Evolutionary conservation across 768 basidiomycete species (phyloP), one percentile per base, ranked within the genome.

Genomic region (Leccinum disarticulatum): DNA sequence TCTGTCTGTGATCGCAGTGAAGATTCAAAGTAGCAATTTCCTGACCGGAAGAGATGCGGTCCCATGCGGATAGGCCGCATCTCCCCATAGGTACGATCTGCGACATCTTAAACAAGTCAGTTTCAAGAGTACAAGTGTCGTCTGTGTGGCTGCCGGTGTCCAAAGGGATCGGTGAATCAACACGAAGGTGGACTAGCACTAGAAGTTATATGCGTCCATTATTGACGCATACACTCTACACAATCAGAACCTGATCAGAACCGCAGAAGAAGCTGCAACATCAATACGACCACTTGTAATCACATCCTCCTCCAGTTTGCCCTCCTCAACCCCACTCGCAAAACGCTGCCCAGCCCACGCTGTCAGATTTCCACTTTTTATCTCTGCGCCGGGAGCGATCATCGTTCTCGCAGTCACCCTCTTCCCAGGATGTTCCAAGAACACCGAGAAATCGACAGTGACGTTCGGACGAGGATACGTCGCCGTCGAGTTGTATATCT

Each of bases 261-360:
- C 72, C 3, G 77, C 79, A 50, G 73, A 71, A 15, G 79, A 79
- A 14, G 77, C 79, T 10, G 69, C 68, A 7, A 80, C 71, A 0
- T 66, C 64, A 48, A 80, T 65, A 31, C 66, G 62, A 11, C 74
- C 75, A 25, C 73, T 75, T 25, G 30, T 56, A 30, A 79, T 65
- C 22, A 62, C 71, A 58, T 82, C 79, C 64, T 81, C 80, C 5
- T 70, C 63, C 41, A 78, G 36, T 19, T 62, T 55, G 30, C 82
- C 82, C 36, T 64, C 64, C 0, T 77, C 75, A 22, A 76, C 48
- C 0, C 81, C 83, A 53, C 72, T 62, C 15, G 62, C 55, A 56
- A 77, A 83, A 15, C 71, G 77, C 64, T 82, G 82, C 1, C 83
- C 81, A 1, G 80, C 82, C 81, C 81, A 83, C 3, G 74, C 77